Conservation (phyloP, 352 stramenopile species). For the Phytophthora europaea region DNA sequence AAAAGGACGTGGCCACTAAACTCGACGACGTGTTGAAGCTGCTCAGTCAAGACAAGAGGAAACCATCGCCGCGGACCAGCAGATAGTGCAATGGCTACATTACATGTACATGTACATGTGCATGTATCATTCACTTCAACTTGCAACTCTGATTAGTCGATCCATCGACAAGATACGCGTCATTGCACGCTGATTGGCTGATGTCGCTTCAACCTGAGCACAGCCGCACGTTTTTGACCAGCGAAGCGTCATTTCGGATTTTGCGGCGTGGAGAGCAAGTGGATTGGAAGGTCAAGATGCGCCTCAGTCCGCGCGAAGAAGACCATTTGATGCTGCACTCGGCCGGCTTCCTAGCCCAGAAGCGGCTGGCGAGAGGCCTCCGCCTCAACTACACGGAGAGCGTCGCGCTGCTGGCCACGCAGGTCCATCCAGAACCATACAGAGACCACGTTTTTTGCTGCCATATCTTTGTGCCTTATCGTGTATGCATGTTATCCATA, state of each 20-base stretch:
- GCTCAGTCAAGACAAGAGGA: slow-evolving; percentile 14
- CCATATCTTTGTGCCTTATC: background rate
- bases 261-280: slow-evolving; percentile 14
- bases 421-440: slow-evolving; percentile 19
- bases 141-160: slow-evolving; percentile 6
- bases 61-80: slow-evolving; percentile 7
- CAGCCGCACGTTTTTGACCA: background rate
- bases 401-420: slow-evolving; percentile 94
- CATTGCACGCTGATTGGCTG: slow-evolving; percentile 3
- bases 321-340: slow-evolving; percentile 85
- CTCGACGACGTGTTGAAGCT: slow-evolving; percentile 37
- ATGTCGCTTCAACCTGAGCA: slow-evolving; percentile 17
- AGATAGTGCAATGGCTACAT: background rate
- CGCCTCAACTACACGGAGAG: slow-evolving; percentile 96
- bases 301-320: slow-evolving; percentile 74
- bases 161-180: background rate
- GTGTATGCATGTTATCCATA: slow-evolving; percentile 31
- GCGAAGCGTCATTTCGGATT: slow-evolving; percentile 29
- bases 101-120: too few species aligned
- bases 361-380: slow-evolving; percentile 92
- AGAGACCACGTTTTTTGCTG: background rate
- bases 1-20: slow-evolving; percentile 35
- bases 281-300: slow-evolving; percentile 39
- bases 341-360: slow-evolving; percentile 94
- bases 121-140: slow-evolving; percentile 25